phyloP scores from a whole-genome alignment of 192 early-diverging fungal genomes.

The Paraglomus brasilianum region DNA sequence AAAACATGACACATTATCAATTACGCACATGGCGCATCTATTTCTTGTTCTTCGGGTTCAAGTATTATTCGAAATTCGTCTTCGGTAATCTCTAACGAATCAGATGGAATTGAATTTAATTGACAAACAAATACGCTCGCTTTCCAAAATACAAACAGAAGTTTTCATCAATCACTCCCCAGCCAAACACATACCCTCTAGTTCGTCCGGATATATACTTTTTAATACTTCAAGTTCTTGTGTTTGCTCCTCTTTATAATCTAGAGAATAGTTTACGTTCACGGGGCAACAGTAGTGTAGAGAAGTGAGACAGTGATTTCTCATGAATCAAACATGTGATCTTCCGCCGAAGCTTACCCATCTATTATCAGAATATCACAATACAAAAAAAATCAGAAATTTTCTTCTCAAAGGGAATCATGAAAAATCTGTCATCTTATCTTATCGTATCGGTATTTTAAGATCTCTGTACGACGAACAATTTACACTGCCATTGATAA shows the following conservation, averaged over 20 bases:
- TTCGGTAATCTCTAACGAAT: slow-evolving; percentile 32
- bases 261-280: slow-evolving; percentile 34
- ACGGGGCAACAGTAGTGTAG: too few species aligned
- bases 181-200: slow-evolving; percentile 49
- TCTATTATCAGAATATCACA: too few species aligned
- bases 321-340: too few species aligned
- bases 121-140: neutral
- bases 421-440: too few species aligned
- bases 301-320: too few species aligned
- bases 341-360: too few species aligned
- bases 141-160: neutral
- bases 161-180: too few species aligned
- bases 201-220: slow-evolving; percentile 80
- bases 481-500: too few species aligned
- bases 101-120: slow-evolving; percentile 27
- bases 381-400: too few species aligned
- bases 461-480: too few species aligned
- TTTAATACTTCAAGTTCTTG: slow-evolving; percentile 79
- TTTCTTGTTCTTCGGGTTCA: slow-evolving; percentile 63
- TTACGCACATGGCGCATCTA: slow-evolving; percentile 53
- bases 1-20: neutral
- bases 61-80: slow-evolving; percentile 61
- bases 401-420: too few species aligned
- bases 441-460: too few species aligned
- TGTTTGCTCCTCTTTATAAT: slow-evolving; percentile 76